Percentiles rank a stretch among this genome's conserved stretches.
Conservation (phyloP, 768 basidiomycete genomes). For the Lactifluus rugatus region DNA sequence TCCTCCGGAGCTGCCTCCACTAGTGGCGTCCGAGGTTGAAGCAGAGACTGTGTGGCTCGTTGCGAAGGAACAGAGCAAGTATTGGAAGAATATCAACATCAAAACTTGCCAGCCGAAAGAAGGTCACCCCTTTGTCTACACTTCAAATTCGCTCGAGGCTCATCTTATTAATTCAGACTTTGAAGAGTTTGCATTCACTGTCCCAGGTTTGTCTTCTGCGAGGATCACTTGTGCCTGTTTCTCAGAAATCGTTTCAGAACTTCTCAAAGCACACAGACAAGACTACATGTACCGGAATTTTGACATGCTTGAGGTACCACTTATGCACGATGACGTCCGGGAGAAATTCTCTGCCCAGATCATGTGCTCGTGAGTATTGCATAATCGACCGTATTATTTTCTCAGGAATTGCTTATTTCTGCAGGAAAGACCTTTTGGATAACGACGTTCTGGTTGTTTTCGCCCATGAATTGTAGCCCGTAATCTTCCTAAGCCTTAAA, state of each 20-base stretch:
- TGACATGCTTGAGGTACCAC: conserved; percentile 72
- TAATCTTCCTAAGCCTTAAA: neutral
- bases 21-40: conserved; percentile 69
- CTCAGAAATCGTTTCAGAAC: conserved; percentile 37
- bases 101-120: conserved; percentile 76
- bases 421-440: conserved; percentile 67
- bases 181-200: conserved; percentile 52
- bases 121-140: conserved; percentile 34
- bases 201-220: conserved; percentile 43
- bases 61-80: conserved; percentile 76
- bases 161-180: conserved; percentile 34
- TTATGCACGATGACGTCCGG: conserved; percentile 57
- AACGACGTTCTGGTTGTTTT: conserved; percentile 75
- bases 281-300: conserved; percentile 69
- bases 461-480: conserved; percentile 81
- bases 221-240: neutral
- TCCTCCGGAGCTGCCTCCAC: conserved; percentile 61
- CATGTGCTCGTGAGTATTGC: conserved; percentile 69
- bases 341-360: conserved; percentile 72
- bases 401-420: neutral
- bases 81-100: conserved; percentile 82
- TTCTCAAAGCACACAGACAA: conserved; percentile 85
- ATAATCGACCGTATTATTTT: neutral
- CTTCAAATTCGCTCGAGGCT: neutral
- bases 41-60: conserved; percentile 89